Percentiles rank a stretch among this genome's conserved stretches.
phyloP scores from a whole-genome alignment of 2,329 filamentous ascomycete species.

The Colletotrichum lini region DNA sequence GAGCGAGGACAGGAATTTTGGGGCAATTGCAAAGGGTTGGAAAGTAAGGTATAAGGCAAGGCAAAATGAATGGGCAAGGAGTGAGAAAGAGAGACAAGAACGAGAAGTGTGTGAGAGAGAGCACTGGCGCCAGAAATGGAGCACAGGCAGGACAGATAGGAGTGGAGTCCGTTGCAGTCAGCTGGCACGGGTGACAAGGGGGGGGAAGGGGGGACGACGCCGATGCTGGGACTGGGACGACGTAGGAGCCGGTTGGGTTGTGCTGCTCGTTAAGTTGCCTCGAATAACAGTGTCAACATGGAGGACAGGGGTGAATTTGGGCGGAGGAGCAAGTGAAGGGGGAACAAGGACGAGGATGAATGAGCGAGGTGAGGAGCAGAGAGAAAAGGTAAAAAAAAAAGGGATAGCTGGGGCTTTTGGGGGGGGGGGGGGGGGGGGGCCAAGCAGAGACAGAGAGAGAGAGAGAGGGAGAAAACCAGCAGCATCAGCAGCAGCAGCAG shows the following conservation, averaged over 20 bases:
- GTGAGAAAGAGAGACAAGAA: conserved; percentile 35
- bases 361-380: neutral
- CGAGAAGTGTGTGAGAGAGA: conserved; percentile 5
- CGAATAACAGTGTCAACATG: conserved; percentile 38
- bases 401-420: neutral
- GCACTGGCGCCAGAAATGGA: conserved; percentile 23
- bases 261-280: conserved; percentile 7
- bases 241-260: conserved; percentile 26
- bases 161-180: conserved; percentile 42
- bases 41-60: conserved; percentile 35
- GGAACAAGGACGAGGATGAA: neutral
- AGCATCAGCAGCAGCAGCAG: too few species aligned
- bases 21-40: conserved; percentile 28
- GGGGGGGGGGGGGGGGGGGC: neutral
- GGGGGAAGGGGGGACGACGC: neutral
- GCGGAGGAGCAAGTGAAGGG: conserved; percentile 20
- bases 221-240: neutral
- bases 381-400: neutral
- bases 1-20: conserved; percentile 10
- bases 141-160: conserved; percentile 39
- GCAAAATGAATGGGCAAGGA: conserved; percentile 16
- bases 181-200: conserved; percentile 42
- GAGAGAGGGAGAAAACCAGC: neutral
- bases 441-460: neutral
- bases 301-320: conserved; percentile 26